phyloP scores from a whole-genome alignment of 441 rosid genomes.

The Arabidopsis lyrata region DNA sequence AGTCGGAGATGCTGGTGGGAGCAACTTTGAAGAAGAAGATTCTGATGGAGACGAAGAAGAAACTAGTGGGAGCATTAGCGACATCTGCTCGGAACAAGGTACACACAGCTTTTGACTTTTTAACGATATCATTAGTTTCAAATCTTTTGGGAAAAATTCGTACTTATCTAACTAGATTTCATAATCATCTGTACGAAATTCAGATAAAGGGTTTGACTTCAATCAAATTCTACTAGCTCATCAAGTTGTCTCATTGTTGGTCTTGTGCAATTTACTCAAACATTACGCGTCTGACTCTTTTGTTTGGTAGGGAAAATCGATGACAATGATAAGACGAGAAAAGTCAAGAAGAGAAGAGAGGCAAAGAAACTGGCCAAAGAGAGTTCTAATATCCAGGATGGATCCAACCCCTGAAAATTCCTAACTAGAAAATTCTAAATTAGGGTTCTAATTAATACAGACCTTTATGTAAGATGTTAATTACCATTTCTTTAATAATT shows the following conservation, averaged over 20 bases:
- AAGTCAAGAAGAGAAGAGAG: constrained; percentile 58
- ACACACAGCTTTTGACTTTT: neutral
- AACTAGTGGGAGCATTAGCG: neutral
- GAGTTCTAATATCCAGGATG: neutral
- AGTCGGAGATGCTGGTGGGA: constrained; percentile 9
- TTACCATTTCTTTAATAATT: neutral
- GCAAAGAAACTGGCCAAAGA: constrained; percentile 62
- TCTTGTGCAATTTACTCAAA: constrained; percentile 1
- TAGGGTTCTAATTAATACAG: rapidly evolving
- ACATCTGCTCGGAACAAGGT: constrained; percentile 33
- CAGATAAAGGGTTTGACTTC: constrained; percentile 1
- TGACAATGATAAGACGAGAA: constrained; percentile 45
- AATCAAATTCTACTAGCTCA: constrained; percentile 12
- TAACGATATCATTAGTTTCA: constrained; percentile 9
- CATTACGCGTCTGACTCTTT: neutral
- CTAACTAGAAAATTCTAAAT: too few relatives aligned
- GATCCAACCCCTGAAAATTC: neutral
- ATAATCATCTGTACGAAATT: neutral
- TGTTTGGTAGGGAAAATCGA: constrained; percentile 38
- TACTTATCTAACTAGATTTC: neutral
- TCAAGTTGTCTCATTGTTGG: constrained; percentile 18
- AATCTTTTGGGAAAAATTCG: neutral
- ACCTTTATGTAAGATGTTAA: neutral
- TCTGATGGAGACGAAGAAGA: neutral
- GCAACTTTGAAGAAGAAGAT: neutral